Base-by-base conservation (phyloP, 2,329 filamentous ascomycete species). In the Ascochyta rabiei region DNA sequence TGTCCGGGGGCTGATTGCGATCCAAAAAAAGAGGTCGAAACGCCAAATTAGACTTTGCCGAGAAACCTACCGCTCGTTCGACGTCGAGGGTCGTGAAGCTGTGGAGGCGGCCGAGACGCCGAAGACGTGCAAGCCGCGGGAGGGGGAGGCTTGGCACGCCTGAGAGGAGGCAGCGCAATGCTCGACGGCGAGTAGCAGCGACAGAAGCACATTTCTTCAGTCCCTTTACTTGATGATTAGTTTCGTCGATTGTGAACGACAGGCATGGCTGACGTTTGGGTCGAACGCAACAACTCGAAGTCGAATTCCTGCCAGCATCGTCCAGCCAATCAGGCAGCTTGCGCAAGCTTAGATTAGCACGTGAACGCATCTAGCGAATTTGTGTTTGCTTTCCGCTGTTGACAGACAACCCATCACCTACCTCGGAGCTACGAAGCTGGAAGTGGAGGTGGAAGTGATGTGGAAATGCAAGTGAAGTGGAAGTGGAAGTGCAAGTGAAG, bases 121-220 rank as follows among this genome's bases (percentile, higher is more conserved):
- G 16, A 23, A 48, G 15, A 26, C 19, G 31, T 33, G 33, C 18
- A 48, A 54, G 46, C 41, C 16, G 28, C 37, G 30, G 46, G n/a
- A 23, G 18, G 23, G 31, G 46, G 23, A 55, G 46, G 52, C 52
- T 55, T 55, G 46, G 28, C 33, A 18, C n/a, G 13, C n/a, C n/a
- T 6, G 6, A 13, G 6, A 16, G 9, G n/a, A 16, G n/a, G 31
- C 5, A 34, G 15, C 3, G 18, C 31, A 26, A n/a, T 15, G 28
- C 16, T 47, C 15, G 16, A n/a, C 6, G 5, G 35, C 21, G 12
- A 10, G 33, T 19, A 33, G 35, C 26, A 26, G 28, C 28, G 21
- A 10, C 28, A 33, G n/a, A 12, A 15, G 2, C 12, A 19, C 19
- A 5, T 33, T 10, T 33, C 12, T 33, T 2, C 13, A 33, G 13